Base-by-base conservation (phyloP, 2,329 filamentous ascomycete species). In the Cryphonectria japonica region DNA sequence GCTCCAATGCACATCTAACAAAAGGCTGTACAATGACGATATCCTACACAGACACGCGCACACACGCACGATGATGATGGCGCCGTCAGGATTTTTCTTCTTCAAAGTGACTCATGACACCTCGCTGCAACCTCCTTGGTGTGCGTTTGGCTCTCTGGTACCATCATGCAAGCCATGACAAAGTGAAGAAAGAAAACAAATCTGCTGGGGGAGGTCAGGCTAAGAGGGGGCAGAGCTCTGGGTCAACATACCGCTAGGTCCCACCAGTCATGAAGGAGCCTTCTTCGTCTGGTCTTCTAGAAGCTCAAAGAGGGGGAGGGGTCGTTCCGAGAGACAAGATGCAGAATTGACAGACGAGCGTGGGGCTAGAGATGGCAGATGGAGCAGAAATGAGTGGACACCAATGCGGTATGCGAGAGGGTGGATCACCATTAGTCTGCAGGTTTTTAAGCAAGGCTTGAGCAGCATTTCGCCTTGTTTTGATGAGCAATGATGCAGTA, bases 291-390 rank as follows among this genome's bases (percentile, higher is more conserved):
- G 62, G n/a, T 34, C 34, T 61, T 54, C 68, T 71, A 67, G 64
- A 71, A 67, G 64, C 63, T 52, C n/a, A 52, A 43, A 43, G 39
- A 68, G 41, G 64, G 54, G 64, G 34, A 68, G 70, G 63, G 64
- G 57, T 39, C 41, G 37, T 63, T 11, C n/a, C 37, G 61, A 61
- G 62, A 41, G 41, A 54, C 54, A 69, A 41, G 26, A 67, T 59
- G 61, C 61, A 64, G 43, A 65, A 16, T 59, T 67, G 70, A 72
- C 70, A 71, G 54, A 34, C 60, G 69, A 41, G 59, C 41, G 54
- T 68, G 65, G 69, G 62, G 29, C 43, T 62, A 16, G 57, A 62
- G 54, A 32, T 39, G 67, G 64, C 63, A 46, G 26, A 46, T 52
- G 66, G 68, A 64, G 63, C 60, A 50, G 60, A 37, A n/a, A 39